These are phyloP conservation scores for Podospora pseudocomata DNA, from an alignment of 495 filamentous ascomycete species.

Conservation along the genomic window DNA sequence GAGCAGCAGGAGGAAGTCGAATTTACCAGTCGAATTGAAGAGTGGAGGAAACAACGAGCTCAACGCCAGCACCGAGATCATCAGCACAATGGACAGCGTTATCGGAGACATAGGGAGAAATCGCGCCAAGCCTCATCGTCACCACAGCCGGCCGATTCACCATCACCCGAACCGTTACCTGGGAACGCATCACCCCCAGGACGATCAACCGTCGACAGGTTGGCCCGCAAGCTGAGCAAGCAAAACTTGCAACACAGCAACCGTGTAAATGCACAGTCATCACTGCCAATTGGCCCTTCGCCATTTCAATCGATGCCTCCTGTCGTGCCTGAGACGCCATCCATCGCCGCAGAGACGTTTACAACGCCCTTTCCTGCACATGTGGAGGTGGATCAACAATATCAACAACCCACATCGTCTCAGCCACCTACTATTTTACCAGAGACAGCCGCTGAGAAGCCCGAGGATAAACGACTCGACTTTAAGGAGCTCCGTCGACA, in stretches of 20 bases:
- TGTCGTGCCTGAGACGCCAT: background rate
- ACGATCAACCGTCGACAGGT: constrained; percentile 24
- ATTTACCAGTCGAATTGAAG: background rate
- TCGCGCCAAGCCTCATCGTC: constrained; percentile 2
- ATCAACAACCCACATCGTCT: background rate
- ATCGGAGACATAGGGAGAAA: background rate
- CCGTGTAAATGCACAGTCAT: background rate
- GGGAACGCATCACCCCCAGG: background rate
- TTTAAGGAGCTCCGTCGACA: constrained; percentile 17
- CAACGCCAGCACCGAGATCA: constrained; percentile 6
- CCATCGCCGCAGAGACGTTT: background rate
- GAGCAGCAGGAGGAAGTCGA: background rate
- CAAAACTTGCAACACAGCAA: constrained; percentile 31
- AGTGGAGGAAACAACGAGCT: background rate
- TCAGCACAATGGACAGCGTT: constrained; percentile 1
- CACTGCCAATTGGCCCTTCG: background rate
- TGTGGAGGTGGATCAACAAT: constrained; percentile 4
- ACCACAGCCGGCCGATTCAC: background rate
- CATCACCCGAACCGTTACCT: background rate
- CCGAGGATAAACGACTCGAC: constrained; percentile 7
- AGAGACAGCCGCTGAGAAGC: background rate
- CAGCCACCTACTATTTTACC: background rate
- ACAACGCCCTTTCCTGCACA: background rate
- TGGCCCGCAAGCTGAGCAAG: constrained; percentile 37
- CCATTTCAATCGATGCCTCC: background rate